These are phyloP conservation scores for Platanthera guangdongensis DNA, from an alignment of 106 monocot species.

Conservation along the genomic window DNA sequence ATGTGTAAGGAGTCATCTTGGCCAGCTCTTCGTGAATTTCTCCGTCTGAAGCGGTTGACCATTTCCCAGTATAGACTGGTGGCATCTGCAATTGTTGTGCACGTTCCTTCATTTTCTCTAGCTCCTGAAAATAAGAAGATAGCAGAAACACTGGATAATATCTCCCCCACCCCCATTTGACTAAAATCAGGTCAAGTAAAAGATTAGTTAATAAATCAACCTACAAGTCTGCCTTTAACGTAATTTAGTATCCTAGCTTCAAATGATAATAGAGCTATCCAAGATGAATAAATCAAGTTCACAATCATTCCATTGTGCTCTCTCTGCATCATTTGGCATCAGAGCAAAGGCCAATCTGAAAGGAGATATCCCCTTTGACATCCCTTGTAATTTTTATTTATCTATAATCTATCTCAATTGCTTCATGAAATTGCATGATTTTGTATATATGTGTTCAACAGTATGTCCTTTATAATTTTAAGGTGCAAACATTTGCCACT, in stretches of 20 bases:
- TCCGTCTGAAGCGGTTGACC: slow-evolving; percentile 71
- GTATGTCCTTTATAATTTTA: no score
- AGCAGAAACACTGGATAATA: neutral
- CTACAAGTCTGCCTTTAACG: neutral
- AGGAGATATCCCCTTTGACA: no score
- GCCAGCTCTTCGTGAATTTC: slow-evolving; percentile 75
- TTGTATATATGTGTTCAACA: no score
- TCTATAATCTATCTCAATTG: no score
- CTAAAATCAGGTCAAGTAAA: neutral
- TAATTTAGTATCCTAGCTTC: neutral
- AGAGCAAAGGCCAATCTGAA: no score
- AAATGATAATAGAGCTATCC: neutral
- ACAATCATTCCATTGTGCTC: no score
- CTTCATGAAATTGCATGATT: no score
- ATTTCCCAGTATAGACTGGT: slow-evolving; percentile 92
- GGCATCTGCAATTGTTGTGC: slow-evolving; percentile 87
- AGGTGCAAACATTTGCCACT: no score
- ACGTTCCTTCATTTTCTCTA: slow-evolving; percentile 89
- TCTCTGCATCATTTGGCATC: no score
- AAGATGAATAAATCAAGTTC: neutral
- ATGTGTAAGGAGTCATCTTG: slow-evolving; percentile 84
- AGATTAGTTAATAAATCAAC: neutral
- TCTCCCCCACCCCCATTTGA: neutral
- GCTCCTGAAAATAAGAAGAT: slow-evolving; percentile 42
- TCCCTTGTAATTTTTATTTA: no score